A percentile compares a stretch with the other conserved stretches of the same genome.
phyloP scores from a whole-genome alignment of 2,329 filamentous ascomycete species.

The Aspergillus clavatus region DNA sequence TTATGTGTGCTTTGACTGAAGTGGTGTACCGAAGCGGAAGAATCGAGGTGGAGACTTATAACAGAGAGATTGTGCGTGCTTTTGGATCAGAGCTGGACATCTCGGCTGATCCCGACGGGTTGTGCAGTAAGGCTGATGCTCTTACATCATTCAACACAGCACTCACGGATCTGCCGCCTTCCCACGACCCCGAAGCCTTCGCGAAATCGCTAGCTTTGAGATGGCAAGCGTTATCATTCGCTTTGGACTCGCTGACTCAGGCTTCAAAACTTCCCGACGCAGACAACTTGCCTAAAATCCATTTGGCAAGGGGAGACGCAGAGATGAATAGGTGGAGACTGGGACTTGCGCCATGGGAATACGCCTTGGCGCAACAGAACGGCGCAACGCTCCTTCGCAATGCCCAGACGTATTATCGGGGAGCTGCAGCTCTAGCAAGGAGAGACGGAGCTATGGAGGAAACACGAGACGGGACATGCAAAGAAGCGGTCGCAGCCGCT shows the following conservation, averaged over 20 bases:
- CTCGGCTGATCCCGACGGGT: conserved; percentile 43
- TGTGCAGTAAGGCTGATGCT: conserved; percentile 54
- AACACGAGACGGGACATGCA: conserved; percentile 42
- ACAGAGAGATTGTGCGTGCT: conserved; percentile 38
- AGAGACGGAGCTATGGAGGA: conserved; percentile 42
- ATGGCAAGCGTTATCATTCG: conserved; percentile 52
- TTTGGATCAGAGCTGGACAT: conserved; percentile 40
- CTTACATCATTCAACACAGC: conserved; percentile 52
- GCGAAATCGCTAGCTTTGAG: conserved; percentile 32
- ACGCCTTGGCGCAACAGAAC: conserved; percentile 42
- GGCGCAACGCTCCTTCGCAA: conserved; percentile 49
- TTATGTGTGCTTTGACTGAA: conserved; percentile 53
- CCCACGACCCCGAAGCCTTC: conserved; percentile 25
- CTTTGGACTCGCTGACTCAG: conserved; percentile 47
- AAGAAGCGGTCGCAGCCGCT: conserved; percentile 47
- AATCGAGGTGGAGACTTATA: conserved; percentile 51
- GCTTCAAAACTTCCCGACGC: conserved; percentile 50
- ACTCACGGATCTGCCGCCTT: conserved; percentile 32
- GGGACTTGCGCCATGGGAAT: conserved; percentile 42
- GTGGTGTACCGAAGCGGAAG: conserved; percentile 51
- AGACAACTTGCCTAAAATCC: conserved; percentile 49
- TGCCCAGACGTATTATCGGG: conserved; percentile 55
- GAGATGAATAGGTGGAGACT: conserved; percentile 53
- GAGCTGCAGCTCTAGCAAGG: conserved; percentile 42
- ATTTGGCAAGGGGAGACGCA: conserved; percentile 51